Base-by-base conservation (phyloP, 345 rosid genomes). In the Euclidium syriacum region DNA sequence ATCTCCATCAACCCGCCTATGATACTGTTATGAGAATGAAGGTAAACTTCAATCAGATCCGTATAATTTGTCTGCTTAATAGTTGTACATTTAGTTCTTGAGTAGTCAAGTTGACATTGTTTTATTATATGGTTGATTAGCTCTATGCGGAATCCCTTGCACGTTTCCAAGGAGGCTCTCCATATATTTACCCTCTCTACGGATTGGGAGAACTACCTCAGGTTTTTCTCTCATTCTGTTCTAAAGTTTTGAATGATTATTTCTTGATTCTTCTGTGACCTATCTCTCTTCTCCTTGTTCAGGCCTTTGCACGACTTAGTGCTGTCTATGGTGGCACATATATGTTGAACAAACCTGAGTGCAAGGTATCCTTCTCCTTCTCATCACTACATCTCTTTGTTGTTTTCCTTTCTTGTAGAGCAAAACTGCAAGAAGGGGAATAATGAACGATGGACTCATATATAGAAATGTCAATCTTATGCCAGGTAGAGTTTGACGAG, bases 291-390 rank as follows among this genome's bases (percentile, higher is more conserved):
- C 43, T 3, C 58, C 30, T 23, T 24, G 15, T 42, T 70, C 78
- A 86, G 97, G 96, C 97, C 52, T 94, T 90, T 73, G 96, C 99
- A 12, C 91, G 97, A 33, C 79, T 89, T 57, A 94, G 97, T 77
- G 99, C 96, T 17, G 99, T 94, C 52, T 89, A 90, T 63, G 95
- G 96, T 44, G 95, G 96, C 43, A 90, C 96, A 52, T 90, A 94
- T 83, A 94, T 94, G 99, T 79, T 94, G 50, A 87, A 79, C 83
- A 94, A 90, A 74, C 96, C 96, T 58, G 87, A 86, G 46, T 90
- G 96, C 66, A 90, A 90, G 95, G 98, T 89, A 50, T 42, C 48
- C 8, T 35, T 25, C 49, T 53, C 58, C 40, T 56, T 30, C 42
- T 41, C 35, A 10, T 48, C 30, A 5, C 12, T 17, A 43, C 67